phyloP scores from a whole-genome alignment of 179 eudicot genomes.

The Beta corolliflora region DNA sequence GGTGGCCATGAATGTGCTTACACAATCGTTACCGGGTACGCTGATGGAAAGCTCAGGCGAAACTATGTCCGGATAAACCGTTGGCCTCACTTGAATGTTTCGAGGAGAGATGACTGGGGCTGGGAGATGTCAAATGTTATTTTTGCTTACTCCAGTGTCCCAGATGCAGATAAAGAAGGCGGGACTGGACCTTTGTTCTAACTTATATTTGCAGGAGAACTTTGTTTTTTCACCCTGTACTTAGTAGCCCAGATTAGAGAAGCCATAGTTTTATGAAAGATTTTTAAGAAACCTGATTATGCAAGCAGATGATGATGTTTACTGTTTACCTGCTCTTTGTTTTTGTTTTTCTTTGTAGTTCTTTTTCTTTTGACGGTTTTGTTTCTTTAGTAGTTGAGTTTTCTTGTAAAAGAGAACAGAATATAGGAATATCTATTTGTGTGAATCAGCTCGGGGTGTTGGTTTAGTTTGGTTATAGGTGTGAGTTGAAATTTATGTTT shows the following conservation, averaged over 20 bases:
- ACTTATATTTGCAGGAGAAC: background rate
- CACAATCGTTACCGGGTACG: constrained; percentile 53
- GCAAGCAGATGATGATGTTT: background rate
- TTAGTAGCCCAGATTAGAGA: background rate
- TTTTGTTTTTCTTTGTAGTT: background rate
- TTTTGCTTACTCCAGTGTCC: constrained; percentile 62
- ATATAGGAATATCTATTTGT: too few species aligned
- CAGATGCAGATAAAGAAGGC: constrained; percentile 64
- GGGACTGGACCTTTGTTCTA: constrained; percentile 65
- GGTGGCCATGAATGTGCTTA: constrained; percentile 86
- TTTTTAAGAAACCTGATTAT: background rate
- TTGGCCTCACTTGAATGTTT: constrained; percentile 61
- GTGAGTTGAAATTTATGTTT: too few species aligned
- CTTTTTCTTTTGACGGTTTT: background rate
- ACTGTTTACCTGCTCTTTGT: background rate
- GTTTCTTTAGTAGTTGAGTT: too few species aligned
- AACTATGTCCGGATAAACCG: constrained; percentile 87
- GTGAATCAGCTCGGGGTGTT: too few species aligned
- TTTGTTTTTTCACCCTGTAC: background rate
- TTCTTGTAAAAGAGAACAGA: too few species aligned
- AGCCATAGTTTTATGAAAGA: background rate
- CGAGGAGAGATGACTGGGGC: constrained; percentile 81
- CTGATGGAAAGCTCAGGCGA: constrained; percentile 56
- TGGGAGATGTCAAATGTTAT: constrained; percentile 76
- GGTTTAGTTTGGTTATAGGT: too few species aligned